Base-by-base conservation (phyloP, 108 stramenopile genomes). In the Bacterosira constricta region DNA sequence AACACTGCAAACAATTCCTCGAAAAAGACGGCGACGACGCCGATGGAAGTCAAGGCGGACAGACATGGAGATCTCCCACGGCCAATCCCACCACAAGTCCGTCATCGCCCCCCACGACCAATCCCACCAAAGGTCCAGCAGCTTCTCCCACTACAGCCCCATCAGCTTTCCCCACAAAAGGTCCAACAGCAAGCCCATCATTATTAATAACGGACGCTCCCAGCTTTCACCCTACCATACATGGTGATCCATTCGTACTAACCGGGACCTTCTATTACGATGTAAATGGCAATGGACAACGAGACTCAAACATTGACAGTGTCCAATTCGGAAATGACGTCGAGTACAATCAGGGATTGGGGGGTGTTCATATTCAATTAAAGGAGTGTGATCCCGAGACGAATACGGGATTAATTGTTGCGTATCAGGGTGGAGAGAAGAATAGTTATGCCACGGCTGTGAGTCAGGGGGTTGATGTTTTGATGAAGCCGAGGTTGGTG, bases 221-320 rank as follows among this genome's bases (percentile, higher is more conserved):
- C n/a, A 37, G 36, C 55, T 31, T 26, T 17, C 54, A 56, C 25
- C 71, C 71, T 27, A 72, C 71, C 27, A 50, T 61, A 10, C 60
- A 72, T 30, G 52, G 8, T 1, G 38, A 42, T 3, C 51, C 59
- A 0, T 72, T 72, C 52, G 39, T 54, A 8, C 61, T 72, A 13
- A 54, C 60, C 12, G 71, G 71, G 1, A 42, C 47, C 0, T n/a
- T 62, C 3, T 72, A 62, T 27, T 72, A 72, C 61, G 71, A 72
- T 39, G 9, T 41, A 7, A 72, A 72, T 32, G 71, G 60, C 71
- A 72, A 72, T 41, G 60, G 60, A 10, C 11, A 4, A 0, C 26
- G 71, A 0, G 71, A 72, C 6, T 21, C 51, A 10, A 45, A 55
- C 20, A 46, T 72, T 1, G 51, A 41, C 11, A 18, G 0, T 29